A percentile compares a stretch with the other conserved stretches of the same genome.
Conservation (phyloP, 2,329 filamentous ascomycete genomes). For the Fonsecaea monophora region DNA sequence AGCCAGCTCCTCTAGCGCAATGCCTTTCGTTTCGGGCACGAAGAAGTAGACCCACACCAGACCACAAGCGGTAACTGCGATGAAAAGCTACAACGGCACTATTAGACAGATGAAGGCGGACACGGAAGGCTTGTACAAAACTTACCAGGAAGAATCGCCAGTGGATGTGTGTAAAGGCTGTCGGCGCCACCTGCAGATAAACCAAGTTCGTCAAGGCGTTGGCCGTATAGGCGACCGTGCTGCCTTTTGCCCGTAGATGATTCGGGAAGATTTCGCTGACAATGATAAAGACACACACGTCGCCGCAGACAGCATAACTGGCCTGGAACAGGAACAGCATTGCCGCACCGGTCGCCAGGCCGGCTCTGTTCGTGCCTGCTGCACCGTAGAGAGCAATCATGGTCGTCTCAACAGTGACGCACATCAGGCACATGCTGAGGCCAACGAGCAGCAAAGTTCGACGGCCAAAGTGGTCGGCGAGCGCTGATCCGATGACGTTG, state of each 20-base stretch:
- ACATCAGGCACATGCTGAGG: slow-evolving; percentile 8
- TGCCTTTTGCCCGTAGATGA: slow-evolving; percentile 23
- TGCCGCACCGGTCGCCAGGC: slow-evolving; percentile 48
- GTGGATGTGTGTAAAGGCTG: slow-evolving; percentile 44
- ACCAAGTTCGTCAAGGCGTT: slow-evolving; percentile 22
- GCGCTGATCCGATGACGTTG: slow-evolving; percentile 18
- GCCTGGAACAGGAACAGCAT: slow-evolving; percentile 63
- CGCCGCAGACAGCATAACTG: slow-evolving; percentile 17
- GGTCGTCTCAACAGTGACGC: slow-evolving; percentile 17
- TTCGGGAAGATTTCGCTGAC: slow-evolving; percentile 26
- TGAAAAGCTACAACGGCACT: slow-evolving; percentile 33
- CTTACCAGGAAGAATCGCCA: slow-evolving; percentile 44
- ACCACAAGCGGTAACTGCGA: slow-evolving; percentile 42
- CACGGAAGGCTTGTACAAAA: background rate
- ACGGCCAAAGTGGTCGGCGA: slow-evolving; percentile 33
- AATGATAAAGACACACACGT: slow-evolving; percentile 15
- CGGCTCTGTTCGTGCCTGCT: slow-evolving; percentile 16
- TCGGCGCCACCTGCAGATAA: slow-evolving; percentile 27
- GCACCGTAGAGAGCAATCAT: slow-evolving; percentile 29
- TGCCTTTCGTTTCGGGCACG: slow-evolving; percentile 47
- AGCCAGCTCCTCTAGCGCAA: slow-evolving; percentile 46
- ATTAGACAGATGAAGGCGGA: too few species aligned
- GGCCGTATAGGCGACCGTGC: slow-evolving; percentile 10
- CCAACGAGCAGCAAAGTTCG: slow-evolving; percentile 40
- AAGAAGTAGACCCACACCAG: slow-evolving; percentile 44